Evolutionary conservation across 1,139 yeast species (phyloP), one percentile per base, ranked within the genome.

Genomic region (Martiniozyma asiatica): DNA sequence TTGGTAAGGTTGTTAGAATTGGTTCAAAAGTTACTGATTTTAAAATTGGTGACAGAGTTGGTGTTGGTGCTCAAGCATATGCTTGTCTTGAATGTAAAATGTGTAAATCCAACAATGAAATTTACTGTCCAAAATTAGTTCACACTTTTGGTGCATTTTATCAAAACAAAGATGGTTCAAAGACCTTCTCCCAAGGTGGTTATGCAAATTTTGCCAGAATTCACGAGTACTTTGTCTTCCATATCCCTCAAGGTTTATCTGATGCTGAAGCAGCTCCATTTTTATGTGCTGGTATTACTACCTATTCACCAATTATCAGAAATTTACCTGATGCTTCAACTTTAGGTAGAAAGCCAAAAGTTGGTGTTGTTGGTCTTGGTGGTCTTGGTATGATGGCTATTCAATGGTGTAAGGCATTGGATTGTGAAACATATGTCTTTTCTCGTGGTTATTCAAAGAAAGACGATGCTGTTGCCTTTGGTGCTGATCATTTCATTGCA

Each of bases 261-360:
- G 51, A 64, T 16, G 59, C 55, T 31, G 50, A 55, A 31, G 80
- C 73, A 22, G 79, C 78, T 12, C 80, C 81, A 16, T 59, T 75
- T 47, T 55, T 74, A 58, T 75, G 82, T 56, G 81, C 74, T 25
- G 82, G 82, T 35, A 57, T 72, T 43, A 75, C 82, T 14, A 72
- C 67, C 2, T 73, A 57, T 53, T 59, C 73, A 5, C 82, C 82
- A 25, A 49, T 74, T 37, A 53, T 42, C 37, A 63, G 65, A 34
- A 63, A 64, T 35, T 23, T 42, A 18, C 46, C 46, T 20, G 21
- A 22, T 21, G 31, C 32, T 24, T 25, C 24, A 17, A 31, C 29
- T 9, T 24, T 37, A 23, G 20, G 25, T 8, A 35, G 34, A 11
- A 52, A 53, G 30, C 61, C 65, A 33, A 59, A 55, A 29, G 73